These are phyloP conservation scores for Zymoseptoria brevis DNA, from an alignment of 2,329 filamentous ascomycete genomes.

Conservation along the genomic window DNA sequence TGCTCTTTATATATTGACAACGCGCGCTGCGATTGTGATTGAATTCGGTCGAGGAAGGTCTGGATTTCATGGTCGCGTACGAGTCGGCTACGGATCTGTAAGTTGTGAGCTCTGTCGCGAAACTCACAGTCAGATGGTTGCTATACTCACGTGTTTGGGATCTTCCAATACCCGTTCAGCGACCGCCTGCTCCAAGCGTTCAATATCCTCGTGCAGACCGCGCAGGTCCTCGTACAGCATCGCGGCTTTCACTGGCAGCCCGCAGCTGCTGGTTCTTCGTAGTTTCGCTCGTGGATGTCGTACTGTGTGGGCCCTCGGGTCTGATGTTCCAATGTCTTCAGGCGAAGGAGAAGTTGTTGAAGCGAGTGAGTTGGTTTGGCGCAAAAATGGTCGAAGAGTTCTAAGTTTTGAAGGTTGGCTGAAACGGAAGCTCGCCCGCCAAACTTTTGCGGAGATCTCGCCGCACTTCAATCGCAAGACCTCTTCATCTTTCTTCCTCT, in stretches of 20 bases:
- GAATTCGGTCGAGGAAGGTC: slow-evolving; percentile 78
- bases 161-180: slow-evolving; percentile 83
- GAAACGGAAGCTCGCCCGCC: not conserved
- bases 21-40: slow-evolving; percentile 73
- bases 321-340: not conserved
- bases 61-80: slow-evolving; percentile 88
- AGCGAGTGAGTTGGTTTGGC: not conserved
- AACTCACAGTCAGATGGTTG: not conserved
- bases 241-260: slow-evolving; percentile 4
- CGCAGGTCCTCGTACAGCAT: slow-evolving; percentile 92
- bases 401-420: not conserved
- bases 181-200: slow-evolving; percentile 89
- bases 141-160: slow-evolving; percentile 65
- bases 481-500: not conserved
- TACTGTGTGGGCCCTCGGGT: too few species aligned
- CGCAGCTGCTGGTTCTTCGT: not conserved
- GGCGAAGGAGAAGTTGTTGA: not conserved
- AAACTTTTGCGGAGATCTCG: not conserved
- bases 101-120: slow-evolving; percentile 15
- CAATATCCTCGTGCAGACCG: slow-evolving; percentile 90
- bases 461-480: not conserved
- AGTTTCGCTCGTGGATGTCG: too few species aligned
- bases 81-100: slow-evolving; percentile 75
- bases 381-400: not conserved
- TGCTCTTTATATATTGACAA: slow-evolving; percentile 79